Evolutionary conservation across 257 asterid species (phyloP).

Genomic region (Solanum arcanum): DNA sequence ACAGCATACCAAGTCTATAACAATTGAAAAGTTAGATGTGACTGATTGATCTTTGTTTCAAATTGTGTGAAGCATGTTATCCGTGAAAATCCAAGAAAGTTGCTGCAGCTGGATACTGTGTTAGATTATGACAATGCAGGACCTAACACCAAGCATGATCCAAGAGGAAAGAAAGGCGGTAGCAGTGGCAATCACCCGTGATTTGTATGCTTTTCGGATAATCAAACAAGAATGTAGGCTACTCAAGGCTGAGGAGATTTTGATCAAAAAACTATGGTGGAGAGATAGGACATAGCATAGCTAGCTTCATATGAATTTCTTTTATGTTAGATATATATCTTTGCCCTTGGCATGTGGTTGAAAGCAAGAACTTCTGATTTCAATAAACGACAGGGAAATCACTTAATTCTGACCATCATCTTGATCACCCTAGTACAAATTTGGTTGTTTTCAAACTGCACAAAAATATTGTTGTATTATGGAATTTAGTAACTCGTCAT

Average conservation of each 20-base stretch:
- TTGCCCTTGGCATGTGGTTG: background rate
- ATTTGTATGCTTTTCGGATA: background rate
- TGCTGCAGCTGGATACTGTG: slow-evolving; percentile 14
- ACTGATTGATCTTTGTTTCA: background rate
- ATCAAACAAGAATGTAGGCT: background rate
- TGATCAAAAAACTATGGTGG: background rate
- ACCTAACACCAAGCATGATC: slow-evolving; percentile 60
- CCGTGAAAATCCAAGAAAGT: slow-evolving; percentile 17
- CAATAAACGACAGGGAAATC: too few species aligned
- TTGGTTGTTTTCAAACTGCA: too few species aligned
- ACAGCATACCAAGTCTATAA: background rate
- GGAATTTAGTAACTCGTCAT: too few species aligned
- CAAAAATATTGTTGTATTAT: too few species aligned
- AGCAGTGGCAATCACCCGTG: slow-evolving; percentile 39
- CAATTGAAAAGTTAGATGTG: background rate
- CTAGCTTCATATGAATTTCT: background rate
- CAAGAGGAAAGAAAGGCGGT: slow-evolving; percentile 47
- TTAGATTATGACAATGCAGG: slow-evolving; percentile 66
- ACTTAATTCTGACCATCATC: too few species aligned
- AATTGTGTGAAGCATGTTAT: background rate
- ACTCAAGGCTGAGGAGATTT: background rate
- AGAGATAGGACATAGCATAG: background rate
- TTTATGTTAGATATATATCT: background rate
- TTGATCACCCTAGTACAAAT: too few species aligned
- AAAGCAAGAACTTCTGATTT: background rate